Conservation (phyloP, 2,329 filamentous ascomycete genomes). For the Lasiodiplodia hormozganensis region DNA sequence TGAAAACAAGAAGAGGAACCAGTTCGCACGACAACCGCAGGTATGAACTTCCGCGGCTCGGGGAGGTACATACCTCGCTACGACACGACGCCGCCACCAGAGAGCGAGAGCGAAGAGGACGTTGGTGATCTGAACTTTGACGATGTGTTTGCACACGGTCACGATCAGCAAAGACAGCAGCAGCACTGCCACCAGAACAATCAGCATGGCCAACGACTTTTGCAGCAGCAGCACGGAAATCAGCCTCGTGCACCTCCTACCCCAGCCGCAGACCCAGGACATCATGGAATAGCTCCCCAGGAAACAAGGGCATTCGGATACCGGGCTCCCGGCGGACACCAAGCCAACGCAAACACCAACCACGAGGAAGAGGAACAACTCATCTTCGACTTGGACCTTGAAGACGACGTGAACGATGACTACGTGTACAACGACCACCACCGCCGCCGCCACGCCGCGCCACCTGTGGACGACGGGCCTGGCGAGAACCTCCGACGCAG, state of each 20-base stretch:
- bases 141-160: background rate
- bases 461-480: background rate
- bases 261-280: background rate
- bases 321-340: background rate
- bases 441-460: background rate
- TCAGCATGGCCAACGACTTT: too few species aligned
- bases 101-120: background rate
- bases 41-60: background rate
- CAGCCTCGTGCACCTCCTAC: background rate
- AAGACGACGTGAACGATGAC: background rate
- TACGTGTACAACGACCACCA: background rate
- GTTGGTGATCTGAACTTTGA: constrained; percentile 14
- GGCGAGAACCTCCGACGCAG: background rate
- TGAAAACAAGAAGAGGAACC: background rate
- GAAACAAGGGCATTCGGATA: background rate
- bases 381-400: constrained; percentile 18
- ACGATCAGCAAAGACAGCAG: background rate
- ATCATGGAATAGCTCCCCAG: background rate
- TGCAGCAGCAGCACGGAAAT: background rate
- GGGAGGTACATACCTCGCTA: background rate
- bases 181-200: background rate
- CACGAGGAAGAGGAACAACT: background rate
- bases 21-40: background rate
- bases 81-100: background rate
- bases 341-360: background rate